Base-by-base conservation (phyloP, 768 basidiomycete species). In the Kwoniella dendrophila region DNA sequence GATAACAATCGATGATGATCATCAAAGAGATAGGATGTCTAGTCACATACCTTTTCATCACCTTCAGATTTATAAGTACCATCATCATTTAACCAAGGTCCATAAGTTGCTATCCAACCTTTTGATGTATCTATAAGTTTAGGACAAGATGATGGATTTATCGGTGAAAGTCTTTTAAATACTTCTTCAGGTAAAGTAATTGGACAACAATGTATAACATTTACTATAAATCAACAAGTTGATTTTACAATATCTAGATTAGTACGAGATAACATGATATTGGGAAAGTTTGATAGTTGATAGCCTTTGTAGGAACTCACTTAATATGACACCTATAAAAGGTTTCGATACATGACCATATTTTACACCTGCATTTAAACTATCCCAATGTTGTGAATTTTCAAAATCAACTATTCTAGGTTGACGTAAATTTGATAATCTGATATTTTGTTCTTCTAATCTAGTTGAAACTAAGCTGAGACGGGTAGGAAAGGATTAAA, bases 21-120 rank as follows among this genome's bases (percentile, higher is more conserved):
- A 48, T 26, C 27, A 10, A 29, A 18, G 27, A 48, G 51, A 52
- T 8, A 11, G 49, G 49, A 50, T 14, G 29, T 26, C 11, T 6
- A 11, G 40, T n/a, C n/a, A 65, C 67, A 14, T 34, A 73, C 72
- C 49, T 68, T 56, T 24, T 57, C 64, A 53, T 73, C 72, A 2
- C 20, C 65, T 27, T 45, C 40, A 3, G 64, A 66, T 40, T 64
- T 68, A 56, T 66, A 70, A 16, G 50, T 36, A 12, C 69, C 72
- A 30, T 66, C 62, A 53, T 73, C 72, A 22, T 60, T 54, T 32
- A 63, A 33, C 20, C 49, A 73, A 14, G 72, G 66, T 7, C 63
- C 67, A 45, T 73, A 73, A 3, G 59, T 62, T 27, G 62, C 66
- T 43, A 73, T 56, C 68, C 69, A 73, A 2, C 72, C 66, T 2